Base-by-base conservation (phyloP, 306 rosid genomes). In the Quercus agrifolia region DNA sequence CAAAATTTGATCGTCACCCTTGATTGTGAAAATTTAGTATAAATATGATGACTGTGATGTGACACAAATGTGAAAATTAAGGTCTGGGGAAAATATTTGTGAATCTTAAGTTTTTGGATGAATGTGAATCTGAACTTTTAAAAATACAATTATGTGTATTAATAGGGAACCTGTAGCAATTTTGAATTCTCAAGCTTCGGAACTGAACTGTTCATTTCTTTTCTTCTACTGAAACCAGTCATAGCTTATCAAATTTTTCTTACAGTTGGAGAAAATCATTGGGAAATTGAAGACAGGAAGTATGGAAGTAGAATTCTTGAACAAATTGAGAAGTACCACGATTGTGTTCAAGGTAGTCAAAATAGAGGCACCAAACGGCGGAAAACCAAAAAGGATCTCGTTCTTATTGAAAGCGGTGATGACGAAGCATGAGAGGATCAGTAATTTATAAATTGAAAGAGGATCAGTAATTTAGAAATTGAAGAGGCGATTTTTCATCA, bases 201-300 rank as follows among this genome's bases (percentile, higher is more conserved):
- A 17, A 66, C 49, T 31, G 6, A 30, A 31, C 46, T 8, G 46
- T 30, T 18, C 49, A 31, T 66, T 33, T 44, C 71, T 66, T 6
- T 62, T 70, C 75, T 62, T 3, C 41, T 18, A 25, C 80, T 64
- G 54, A 74, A 80, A 56, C 54, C 76, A 58, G 44, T 80, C 21
- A 2, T 74, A 18, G 9, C n/a, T 0, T 61, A 27, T 75, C 4
- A 5, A 3, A 20, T 21, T 66, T 71, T 56, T 81, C 58, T 35
- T 74, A 87, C 97, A 92, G 98, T 85, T 90, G 93, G 93, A 94
- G 82, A 91, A 89, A 78, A 83, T 86, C 46, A 86, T 94, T 76
- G 93, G 97, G 75, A 94, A 87, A 77, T 44, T 91, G 89, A 94
- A 91, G 89, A 87, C 90, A 0, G 82, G 79, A 94, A 90, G 87